Evolutionary conservation across 805 yeast species (phyloP), one percentile per base, ranked within the genome.

Genomic region (Yarrowia sp.): DNA sequence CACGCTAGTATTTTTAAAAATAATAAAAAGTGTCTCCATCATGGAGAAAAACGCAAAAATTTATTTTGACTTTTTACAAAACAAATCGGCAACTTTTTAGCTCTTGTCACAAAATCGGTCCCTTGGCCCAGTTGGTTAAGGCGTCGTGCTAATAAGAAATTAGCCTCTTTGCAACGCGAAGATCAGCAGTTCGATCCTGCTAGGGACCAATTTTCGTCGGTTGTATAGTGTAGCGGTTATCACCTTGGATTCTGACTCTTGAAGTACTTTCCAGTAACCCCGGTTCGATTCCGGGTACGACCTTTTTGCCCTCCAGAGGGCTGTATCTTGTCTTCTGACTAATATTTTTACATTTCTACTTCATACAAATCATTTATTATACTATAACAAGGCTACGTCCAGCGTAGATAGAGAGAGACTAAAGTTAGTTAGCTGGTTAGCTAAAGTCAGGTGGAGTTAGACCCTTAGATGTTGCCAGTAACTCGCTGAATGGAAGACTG

Each of bases 151-250:
- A 58, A 58, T 58, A 58, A 43, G 50, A 58, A 53, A 41, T 55
- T 55, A 55, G 61, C 61, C 47, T 55, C 61, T 55, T 55, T 55
- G 50, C 64, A 43, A 78, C 80, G 80, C 80, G 77, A 76, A 78
- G 81, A 78, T 78, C 81, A 77, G 80, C 81, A 76, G 80, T 78
- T 78, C 80, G 80, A 78, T 71, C 74, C 74, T 72, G 74, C 72
- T 72, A 71, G 74, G 71, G 74, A 72, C 74, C 74, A 72, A 13
- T 36, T 51, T 36, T 22, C n/a, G 32, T 10, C 10, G 58, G 58
- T 51, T 51, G 58, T 51, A 51, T 51, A 51, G 58, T 51, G 58
- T 51, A 51, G 58, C 43, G 58, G 58, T 51, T 38, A 51, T 51
- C 58, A 51, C 58, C 58, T 51, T 51, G 58, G 58, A 51, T 51